Evolutionary conservation across 208 protist species (phyloP).

Genomic region (Phytomonas francai): DNA sequence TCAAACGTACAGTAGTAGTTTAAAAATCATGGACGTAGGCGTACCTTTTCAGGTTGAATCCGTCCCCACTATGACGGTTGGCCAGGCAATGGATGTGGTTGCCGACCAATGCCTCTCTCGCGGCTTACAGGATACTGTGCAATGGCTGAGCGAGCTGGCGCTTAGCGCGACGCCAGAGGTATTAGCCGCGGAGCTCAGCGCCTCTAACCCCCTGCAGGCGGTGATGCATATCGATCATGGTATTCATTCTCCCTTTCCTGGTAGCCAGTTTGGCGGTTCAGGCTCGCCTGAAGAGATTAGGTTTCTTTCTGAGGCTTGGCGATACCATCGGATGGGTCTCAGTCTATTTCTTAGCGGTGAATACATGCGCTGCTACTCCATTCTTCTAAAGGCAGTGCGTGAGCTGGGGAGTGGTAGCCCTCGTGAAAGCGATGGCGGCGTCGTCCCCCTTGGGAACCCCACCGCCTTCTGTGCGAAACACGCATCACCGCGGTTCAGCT

Average conservation of each 20-base stretch:
- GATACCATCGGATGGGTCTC: conserved; percentile 46
- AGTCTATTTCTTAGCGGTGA: conserved; percentile 53
- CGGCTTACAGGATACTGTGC: conserved; percentile 37
- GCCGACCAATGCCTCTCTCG: conserved; percentile 49
- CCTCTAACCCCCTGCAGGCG: conserved; percentile 1
- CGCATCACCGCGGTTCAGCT: neutral
- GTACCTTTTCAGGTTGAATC: neutral
- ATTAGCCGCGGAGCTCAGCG: conserved; percentile 4
- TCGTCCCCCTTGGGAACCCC: neutral
- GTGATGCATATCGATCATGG: neutral
- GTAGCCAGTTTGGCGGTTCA: neutral
- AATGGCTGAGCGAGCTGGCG: conserved; percentile 63
- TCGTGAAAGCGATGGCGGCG: neutral
- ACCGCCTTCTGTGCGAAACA: neutral
- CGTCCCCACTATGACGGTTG: conserved; percentile 16
- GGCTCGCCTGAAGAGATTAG: conserved; percentile 8
- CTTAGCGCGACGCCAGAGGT: conserved; percentile 39
- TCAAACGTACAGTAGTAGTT: neutral
- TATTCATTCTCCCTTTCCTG: neutral
- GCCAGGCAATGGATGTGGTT: conserved; percentile 45
- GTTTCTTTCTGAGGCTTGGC: conserved; percentile 7
- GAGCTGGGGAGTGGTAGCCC: conserved; percentile 10
- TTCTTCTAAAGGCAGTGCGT: conserved; percentile 39
- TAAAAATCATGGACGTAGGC: neutral
- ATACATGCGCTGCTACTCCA: conserved; percentile 65